phyloP scores from a whole-genome alignment of 2,329 filamentous ascomycete species.

The Claviceps maximensis region DNA sequence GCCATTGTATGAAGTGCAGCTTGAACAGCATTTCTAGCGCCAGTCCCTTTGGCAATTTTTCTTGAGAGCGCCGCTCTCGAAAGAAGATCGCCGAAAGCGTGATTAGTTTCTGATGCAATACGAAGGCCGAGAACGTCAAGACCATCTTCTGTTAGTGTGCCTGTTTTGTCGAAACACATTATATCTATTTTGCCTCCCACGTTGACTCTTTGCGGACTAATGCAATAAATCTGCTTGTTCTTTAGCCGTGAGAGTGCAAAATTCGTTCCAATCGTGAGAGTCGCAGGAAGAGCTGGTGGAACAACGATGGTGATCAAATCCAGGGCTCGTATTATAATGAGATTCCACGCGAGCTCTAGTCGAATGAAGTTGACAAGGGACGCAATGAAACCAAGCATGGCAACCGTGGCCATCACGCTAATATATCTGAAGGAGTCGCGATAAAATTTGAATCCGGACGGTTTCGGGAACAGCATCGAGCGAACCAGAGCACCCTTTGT shows the following conservation, averaged over 20 bases:
- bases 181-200: slow-evolving; percentile 92
- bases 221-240: slow-evolving; percentile 88
- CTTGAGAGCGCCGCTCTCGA: slow-evolving; percentile 29
- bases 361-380: slow-evolving; percentile 90
- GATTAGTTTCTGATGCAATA: slow-evolving; percentile 50
- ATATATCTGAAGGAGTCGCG: slow-evolving; percentile 96
- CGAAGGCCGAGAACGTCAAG: slow-evolving; percentile 84
- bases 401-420: slow-evolving; percentile 84
- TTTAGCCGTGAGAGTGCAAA: slow-evolving; percentile 82
- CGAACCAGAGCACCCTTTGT: slow-evolving; percentile 92
- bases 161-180: slow-evolving; percentile 97
- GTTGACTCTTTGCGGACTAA: slow-evolving; percentile 93
- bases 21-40: slow-evolving; percentile 13
- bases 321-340: slow-evolving; percentile 82
- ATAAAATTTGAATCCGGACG: slow-evolving; percentile 97
- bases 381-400: slow-evolving; percentile 72
- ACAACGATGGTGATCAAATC: slow-evolving; percentile 97
- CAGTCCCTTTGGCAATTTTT: not conserved
- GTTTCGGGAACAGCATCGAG: slow-evolving; percentile 97
- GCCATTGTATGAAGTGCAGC: slow-evolving; percentile 89
- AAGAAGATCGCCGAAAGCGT: slow-evolving; percentile 63
- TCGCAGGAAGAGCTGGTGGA: slow-evolving; percentile 85
- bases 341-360: slow-evolving; percentile 69
- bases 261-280: slow-evolving; percentile 89
- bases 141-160: slow-evolving; percentile 93